Evolutionary conservation across 306 rosid genomes (phyloP).

Genomic region (Ammopiptanthus mongolicus): DNA sequence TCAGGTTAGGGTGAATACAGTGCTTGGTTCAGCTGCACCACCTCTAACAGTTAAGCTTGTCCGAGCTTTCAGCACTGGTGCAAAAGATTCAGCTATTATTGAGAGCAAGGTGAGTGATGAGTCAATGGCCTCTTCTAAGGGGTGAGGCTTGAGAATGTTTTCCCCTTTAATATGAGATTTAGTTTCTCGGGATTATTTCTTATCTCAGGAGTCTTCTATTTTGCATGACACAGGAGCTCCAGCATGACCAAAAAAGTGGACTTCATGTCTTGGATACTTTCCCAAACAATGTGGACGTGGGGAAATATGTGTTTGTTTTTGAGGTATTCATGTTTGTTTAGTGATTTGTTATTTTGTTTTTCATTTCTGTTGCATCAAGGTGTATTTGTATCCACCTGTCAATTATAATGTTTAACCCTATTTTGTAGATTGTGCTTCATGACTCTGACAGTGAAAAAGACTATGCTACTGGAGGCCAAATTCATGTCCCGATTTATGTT

Average conservation of each 20-base stretch:
- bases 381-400: neutral
- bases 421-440: constrained; percentile 58
- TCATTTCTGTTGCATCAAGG: constrained; percentile 14
- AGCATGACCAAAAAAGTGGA: constrained; percentile 54
- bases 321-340: constrained; percentile 53
- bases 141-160: neutral
- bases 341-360: constrained; percentile 19
- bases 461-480: constrained; percentile 80
- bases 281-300: constrained; percentile 62
- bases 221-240: constrained; percentile 64
- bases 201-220: constrained; percentile 8
- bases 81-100: constrained; percentile 56
- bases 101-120: constrained; percentile 54
- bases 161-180: neutral
- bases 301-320: constrained; percentile 65
- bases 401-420: constrained; percentile 9
- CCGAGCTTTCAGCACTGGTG: constrained; percentile 53
- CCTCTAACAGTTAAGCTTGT: constrained; percentile 79
- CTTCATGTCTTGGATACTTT: constrained; percentile 62
- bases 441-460: constrained; percentile 44
- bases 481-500: constrained; percentile 67
- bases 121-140: constrained; percentile 6
- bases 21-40: constrained; percentile 90
- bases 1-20: constrained; percentile 87
- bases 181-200: neutral